Evolutionary conservation across 2,329 filamentous ascomycete genomes (phyloP).

Genomic region (Colletotrichum simmondsii): DNA sequence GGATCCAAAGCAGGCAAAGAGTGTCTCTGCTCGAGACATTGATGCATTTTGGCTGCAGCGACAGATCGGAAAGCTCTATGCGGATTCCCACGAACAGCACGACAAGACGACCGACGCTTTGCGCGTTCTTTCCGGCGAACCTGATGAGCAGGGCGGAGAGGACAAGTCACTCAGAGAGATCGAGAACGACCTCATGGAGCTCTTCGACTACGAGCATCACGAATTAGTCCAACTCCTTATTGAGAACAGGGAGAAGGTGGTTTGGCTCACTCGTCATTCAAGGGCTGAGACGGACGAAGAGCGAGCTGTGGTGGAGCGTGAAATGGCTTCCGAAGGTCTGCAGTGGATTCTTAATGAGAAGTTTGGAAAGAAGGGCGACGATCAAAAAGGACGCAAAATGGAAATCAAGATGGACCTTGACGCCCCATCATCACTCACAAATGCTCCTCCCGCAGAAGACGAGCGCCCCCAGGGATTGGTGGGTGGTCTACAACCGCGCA

Average conservation of each 20-base stretch:
- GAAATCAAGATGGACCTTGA: conserved; percentile 98
- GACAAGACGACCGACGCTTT: conserved; percentile 91
- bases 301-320: conserved; percentile 81
- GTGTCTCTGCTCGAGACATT: conserved; percentile 86
- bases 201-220: conserved; percentile 97
- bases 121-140: conserved; percentile 81
- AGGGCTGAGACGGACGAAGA: conserved; percentile 83
- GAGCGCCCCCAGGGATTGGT: conserved; percentile 76
- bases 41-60: conserved; percentile 98
- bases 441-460: conserved; percentile 54
- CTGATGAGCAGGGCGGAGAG: conserved; percentile 77
- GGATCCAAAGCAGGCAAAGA: conserved; percentile 65
- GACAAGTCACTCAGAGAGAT: conserved; percentile 91
- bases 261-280: conserved; percentile 92
- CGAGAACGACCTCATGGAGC: conserved; percentile 97
- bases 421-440: conserved; percentile 69
- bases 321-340: conserved; percentile 91
- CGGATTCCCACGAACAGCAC: conserved; percentile 92
- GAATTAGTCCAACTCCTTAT: conserved; percentile 93
- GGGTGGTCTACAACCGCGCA: conserved; percentile 86
- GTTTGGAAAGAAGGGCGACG: conserved; percentile 74
- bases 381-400: conserved; percentile 72
- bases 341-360: conserved; percentile 90
- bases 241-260: conserved; percentile 90
- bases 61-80: conserved; percentile 87